phyloP scores from a whole-genome alignment of 768 basidiomycete genomes.

The Auricularia heimuer region DNA sequence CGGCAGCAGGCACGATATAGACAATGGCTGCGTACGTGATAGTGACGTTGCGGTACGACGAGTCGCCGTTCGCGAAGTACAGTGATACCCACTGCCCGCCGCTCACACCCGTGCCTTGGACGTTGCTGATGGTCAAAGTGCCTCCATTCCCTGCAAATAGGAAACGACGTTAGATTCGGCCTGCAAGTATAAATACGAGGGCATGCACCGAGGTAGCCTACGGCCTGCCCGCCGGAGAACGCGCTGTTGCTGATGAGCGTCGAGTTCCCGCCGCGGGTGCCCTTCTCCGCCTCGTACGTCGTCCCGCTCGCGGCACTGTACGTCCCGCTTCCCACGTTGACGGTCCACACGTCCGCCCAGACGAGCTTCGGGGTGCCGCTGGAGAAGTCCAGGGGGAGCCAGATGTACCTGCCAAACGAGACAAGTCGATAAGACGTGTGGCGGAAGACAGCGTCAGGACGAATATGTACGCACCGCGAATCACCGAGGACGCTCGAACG shows the following conservation, averaged over 20 bases:
- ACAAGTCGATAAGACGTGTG: background rate
- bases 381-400: constrained; percentile 49
- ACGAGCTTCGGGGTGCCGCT: constrained; percentile 46
- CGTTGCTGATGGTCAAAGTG: constrained; percentile 43
- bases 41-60: constrained; percentile 48
- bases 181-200: background rate
- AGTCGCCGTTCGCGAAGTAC: constrained; percentile 53
- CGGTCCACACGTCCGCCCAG: constrained; percentile 46
- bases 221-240: constrained; percentile 43
- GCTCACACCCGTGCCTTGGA: constrained; percentile 40
- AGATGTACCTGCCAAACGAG: constrained; percentile 32
- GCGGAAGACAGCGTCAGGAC: background rate
- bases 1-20: background rate
- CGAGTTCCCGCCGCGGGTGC: constrained; percentile 38
- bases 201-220: constrained; percentile 45
- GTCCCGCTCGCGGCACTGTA: constrained; percentile 41
- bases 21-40: constrained; percentile 32
- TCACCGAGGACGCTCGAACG: constrained; percentile 41
- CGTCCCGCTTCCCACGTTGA: constrained; percentile 40
- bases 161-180: no score
- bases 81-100: constrained; percentile 48
- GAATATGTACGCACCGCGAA: constrained; percentile 22
- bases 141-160: constrained; percentile 41
- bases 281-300: constrained; percentile 46
- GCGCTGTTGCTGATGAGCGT: constrained; percentile 31